A percentile compares a stretch with the other conserved stretches of the same genome.
phyloP scores from a whole-genome alignment of 139 green algal species.

The Spirogloea muscicola region DNA sequence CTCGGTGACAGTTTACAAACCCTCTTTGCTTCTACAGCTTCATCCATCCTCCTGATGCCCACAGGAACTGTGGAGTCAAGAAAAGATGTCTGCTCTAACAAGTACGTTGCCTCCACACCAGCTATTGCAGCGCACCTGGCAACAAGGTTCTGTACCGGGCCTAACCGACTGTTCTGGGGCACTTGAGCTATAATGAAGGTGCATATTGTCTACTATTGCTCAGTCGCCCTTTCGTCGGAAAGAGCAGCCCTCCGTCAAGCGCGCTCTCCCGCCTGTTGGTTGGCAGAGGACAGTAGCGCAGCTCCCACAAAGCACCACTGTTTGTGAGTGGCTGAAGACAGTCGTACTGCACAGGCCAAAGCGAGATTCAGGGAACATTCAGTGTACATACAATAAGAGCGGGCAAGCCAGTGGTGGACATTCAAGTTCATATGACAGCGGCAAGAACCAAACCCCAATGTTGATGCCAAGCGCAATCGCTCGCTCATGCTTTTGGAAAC shows the following conservation, averaged over 20 bases:
- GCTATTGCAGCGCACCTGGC: neutral
- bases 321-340: slow-evolving; percentile 93
- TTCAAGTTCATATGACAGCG: no score
- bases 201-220: no score
- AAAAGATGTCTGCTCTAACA: neutral
- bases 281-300: slow-evolving; percentile 94
- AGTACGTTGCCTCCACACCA: neutral
- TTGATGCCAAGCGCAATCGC: no score
- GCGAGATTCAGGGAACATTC: no score
- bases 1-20: no score
- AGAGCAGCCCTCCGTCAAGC: slow-evolving; percentile 91
- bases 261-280: slow-evolving; percentile 87
- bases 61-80: neutral
- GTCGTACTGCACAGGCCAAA: no score
- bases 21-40: no score
- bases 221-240: slow-evolving; percentile 92
- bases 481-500: no score
- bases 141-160: neutral
- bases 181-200: no score
- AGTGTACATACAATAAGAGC: no score
- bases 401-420: no score
- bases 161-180: slow-evolving; percentile 16
- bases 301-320: slow-evolving; percentile 88
- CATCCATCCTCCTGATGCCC: neutral
- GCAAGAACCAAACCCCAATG: no score